Evolutionary conservation across 164 flowering plant species (phyloP), one percentile per base, ranked within the genome.

Genomic region (Warburgia ugandensis): DNA sequence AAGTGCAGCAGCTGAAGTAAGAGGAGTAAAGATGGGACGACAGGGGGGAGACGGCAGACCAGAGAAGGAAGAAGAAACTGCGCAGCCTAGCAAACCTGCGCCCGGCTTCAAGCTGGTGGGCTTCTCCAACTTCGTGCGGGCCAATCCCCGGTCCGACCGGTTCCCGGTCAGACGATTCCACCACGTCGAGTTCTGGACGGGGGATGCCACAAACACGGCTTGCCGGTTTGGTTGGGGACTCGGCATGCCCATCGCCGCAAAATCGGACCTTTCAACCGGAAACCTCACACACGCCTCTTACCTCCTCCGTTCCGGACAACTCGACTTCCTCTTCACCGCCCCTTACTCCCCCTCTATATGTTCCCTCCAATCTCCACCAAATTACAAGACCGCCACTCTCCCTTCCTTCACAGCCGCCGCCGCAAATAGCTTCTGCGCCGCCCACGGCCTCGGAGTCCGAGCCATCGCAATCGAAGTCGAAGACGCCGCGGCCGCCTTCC

Each of bases 261-360:
- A 76, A 39, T 88, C 96, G 45, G 96, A 85, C 56, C 82, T 88
- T 28, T 83, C 96, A 68, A 88, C 96, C 65, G 96, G 96, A 0
- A 88, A 88, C 58, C 37, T 39, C 8, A 36, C 55, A 32, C 91
- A 85, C 64, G 84, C 97, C 38, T 88, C 94, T n/a, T 80, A 77
- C 43, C 81, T 85, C 55, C 66, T 83, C 65, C 79, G 79, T 50
- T 79, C 94, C 64, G 79, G 75, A 45, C 47, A 73, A 36, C 83
- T 88, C 44, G 5, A 41, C 44, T 71, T 88, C 74, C 83, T 85
- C 59, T 88, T 88, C 81, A 69, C 94, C 41, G 84, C 97, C 13
- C 85, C 97, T 28, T 88, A 88, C 63, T 83, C 96, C 2, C 81
- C 96, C 17, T 60, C 92, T 13, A 48, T 75, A 33, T 48, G 25